Base-by-base conservation (phyloP, 2,329 filamentous ascomycete genomes). In the Plenodomus biglobosus region DNA sequence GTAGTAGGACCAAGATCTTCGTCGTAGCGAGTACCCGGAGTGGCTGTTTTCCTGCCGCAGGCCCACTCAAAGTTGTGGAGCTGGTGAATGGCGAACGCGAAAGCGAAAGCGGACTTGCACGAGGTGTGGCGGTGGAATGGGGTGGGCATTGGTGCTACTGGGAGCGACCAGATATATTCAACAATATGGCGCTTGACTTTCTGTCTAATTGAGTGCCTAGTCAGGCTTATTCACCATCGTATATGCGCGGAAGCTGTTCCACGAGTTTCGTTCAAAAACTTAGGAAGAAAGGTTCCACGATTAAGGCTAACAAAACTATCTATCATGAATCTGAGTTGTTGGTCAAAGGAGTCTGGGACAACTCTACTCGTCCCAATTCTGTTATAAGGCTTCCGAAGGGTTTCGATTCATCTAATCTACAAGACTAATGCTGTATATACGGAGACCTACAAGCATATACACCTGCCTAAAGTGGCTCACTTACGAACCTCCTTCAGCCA, bases 111-210 rank as follows among this genome's bases (percentile, higher is more conserved):
- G 55, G 49, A 21, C 38, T 46, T 16, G 61, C 62, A 1, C 53
- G 43, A 38, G 61, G 62, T 10, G 49, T 62, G 1, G 45, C 38
- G 2, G 48, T 65, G 3, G 51, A 58, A 18, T 64, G 59, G 61
- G 62, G 64, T n/a, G 64, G 64, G 3, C 64, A 68, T 43, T 68
- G 64, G 64, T 65, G 61, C 38, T 68, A 64, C 37, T 68, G 63
- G 62, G 64, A 68, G 48, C 45, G 62, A 20, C 56, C 64, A 1
- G 62, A 60, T 17, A 45, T 24, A 39, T 68, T 68, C 32, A 62
- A 64, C 15, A 38, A 48, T 20, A 30, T 65, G 35, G 55, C 58
- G 0, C 42, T 59, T 17, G 48, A 43, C 1, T 64, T 64, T n/a
- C 15, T 32, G 27, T 11, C 13, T 3, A 32, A 11, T 11, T 32